phyloP scores from a whole-genome alignment of 176 grass and related monocot genomes.

The Aegilops bicornis region DNA sequence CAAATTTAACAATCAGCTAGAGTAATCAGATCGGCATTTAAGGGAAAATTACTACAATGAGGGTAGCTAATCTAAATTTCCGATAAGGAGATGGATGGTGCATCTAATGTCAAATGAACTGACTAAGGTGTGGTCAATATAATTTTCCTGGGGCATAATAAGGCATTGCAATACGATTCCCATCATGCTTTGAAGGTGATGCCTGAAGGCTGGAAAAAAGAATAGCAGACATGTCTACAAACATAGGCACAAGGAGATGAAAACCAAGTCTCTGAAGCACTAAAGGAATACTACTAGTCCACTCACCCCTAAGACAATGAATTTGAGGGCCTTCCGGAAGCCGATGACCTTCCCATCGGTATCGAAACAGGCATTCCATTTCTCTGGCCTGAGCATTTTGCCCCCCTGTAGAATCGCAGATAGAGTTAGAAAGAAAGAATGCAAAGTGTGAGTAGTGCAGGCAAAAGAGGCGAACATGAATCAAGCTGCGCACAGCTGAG shows the following conservation, averaged over 20 bases:
- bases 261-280: not conserved
- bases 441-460: not conserved
- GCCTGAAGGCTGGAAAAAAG: not conserved
- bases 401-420: constrained; percentile 48
- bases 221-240: not conserved
- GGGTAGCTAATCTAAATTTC: not conserved
- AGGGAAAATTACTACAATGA: not conserved
- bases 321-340: constrained; percentile 88
- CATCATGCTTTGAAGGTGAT: not conserved
- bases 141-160: not conserved
- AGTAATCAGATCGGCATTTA: not conserved
- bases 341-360: constrained; percentile 67
- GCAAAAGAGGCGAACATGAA: not conserved
- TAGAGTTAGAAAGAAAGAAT: not conserved
- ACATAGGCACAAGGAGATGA: not conserved
- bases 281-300: not conserved
- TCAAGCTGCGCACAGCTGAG: not conserved
- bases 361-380: constrained; percentile 82
- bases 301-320: constrained; percentile 91
- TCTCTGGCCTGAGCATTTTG: constrained; percentile 91
- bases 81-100: not conserved
- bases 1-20: not conserved
- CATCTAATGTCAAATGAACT: not conserved
- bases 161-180: not conserved
- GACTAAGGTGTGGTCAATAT: not conserved